These are phyloP conservation scores for Oenanthe javanica DNA, from an alignment of 140 eudicot species.

Conservation along the genomic window DNA sequence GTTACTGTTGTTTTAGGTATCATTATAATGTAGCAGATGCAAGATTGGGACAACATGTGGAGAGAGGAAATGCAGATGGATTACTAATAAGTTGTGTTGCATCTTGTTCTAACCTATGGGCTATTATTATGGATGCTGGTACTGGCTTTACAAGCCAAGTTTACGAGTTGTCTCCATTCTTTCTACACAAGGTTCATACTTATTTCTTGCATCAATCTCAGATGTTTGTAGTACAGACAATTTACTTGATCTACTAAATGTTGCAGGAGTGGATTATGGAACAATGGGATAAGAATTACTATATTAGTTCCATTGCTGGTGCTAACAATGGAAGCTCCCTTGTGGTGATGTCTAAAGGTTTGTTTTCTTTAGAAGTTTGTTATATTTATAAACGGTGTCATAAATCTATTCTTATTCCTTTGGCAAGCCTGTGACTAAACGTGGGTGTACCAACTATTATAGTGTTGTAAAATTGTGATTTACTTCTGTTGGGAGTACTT, in stretches of 20 bases:
- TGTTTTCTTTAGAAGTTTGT: not conserved
- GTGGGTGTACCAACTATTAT: not conserved
- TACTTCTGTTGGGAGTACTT: not conserved
- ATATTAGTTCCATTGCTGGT: conserved; percentile 91
- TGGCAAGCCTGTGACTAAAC: not conserved
- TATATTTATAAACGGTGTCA: not conserved
- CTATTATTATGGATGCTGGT: conserved; percentile 97
- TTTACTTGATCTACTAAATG: not conserved
- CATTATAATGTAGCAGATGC: conserved; percentile 94
- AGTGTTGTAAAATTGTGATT: not conserved
- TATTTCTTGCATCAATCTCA: not conserved
- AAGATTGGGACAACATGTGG: conserved; percentile 85
- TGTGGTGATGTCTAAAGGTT: conserved; percentile 98
- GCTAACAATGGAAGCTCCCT: conserved; percentile 85
- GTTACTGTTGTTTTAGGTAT: conserved; percentile 44
- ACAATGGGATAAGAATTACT: conserved; percentile 95
- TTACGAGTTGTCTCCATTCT: conserved; percentile 80
- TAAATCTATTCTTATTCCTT: not conserved
- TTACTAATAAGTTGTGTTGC: conserved; percentile 81
- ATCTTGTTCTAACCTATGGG: conserved; percentile 88
- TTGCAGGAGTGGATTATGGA: conserved; percentile 98
- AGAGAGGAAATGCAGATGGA: conserved; percentile 94
- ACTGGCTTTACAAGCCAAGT: conserved; percentile 83
- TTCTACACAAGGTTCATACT: conserved; percentile 79
- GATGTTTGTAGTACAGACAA: not conserved